Evolutionary conservation across 2,329 filamentous ascomycete species (phyloP).

Genomic region (Trichothecium sympodiale): DNA sequence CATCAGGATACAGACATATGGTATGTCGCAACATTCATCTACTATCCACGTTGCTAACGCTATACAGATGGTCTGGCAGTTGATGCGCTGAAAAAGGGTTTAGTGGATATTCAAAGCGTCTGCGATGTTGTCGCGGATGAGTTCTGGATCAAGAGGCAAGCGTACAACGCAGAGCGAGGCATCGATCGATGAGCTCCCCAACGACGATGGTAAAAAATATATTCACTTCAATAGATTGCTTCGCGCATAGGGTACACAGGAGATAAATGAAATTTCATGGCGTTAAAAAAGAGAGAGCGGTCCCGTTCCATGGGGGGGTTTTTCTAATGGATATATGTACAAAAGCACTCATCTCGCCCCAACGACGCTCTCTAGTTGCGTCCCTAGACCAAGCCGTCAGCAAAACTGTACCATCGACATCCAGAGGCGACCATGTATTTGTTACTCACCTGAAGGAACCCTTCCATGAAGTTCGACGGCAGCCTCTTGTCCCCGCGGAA

Average conservation of each 20-base stretch:
- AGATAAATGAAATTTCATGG: conserved; percentile 16
- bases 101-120: conserved; percentile 78
- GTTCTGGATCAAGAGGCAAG: conserved; percentile 51
- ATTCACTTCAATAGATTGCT: no score
- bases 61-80: conserved; percentile 63
- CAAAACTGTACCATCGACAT: no score
- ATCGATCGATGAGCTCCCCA: conserved; percentile 12
- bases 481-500: conserved; percentile 65
- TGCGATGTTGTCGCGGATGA: conserved; percentile 92
- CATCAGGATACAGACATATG: conserved; percentile 90
- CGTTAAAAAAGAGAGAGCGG: conserved; percentile 12
- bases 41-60: conserved; percentile 2
- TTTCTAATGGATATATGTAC: conserved; percentile 22
- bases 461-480: conserved; percentile 83
- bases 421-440: background rate
- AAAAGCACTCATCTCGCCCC: conserved; percentile 10
- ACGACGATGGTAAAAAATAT: background rate
- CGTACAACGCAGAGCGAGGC: conserved; percentile 21
- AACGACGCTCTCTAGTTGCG: conserved; percentile 36
- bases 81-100: conserved; percentile 80
- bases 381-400: no score
- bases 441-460: conserved; percentile 77
- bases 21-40: conserved; percentile 39
- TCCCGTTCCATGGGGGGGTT: conserved; percentile 9
- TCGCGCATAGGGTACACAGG: conserved; percentile 7